These are phyloP conservation scores for bread wheat (Triticum aestivum) DNA, from an alignment of 176 grass and related monocot species.

Conservation along the genomic window DNA sequence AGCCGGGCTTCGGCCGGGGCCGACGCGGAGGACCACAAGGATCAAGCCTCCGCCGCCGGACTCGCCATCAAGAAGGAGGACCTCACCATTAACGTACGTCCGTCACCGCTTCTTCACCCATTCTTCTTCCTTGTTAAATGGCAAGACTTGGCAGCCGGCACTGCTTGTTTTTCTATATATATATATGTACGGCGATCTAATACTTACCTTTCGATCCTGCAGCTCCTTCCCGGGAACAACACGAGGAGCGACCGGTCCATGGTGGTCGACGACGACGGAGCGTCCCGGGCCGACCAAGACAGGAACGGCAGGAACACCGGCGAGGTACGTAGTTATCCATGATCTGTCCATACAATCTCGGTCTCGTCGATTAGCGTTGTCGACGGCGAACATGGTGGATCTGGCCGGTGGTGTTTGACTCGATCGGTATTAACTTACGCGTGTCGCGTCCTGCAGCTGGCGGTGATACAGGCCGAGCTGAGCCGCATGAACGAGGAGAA, in stretches of 20 bases:
- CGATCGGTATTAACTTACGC: background rate
- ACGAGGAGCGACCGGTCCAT: constrained; percentile 62
- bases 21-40: constrained; percentile 22
- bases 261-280: constrained; percentile 51
- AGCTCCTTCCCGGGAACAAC: constrained; percentile 54
- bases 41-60: background rate
- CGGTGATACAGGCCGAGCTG: constrained; percentile 65
- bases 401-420: background rate
- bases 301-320: constrained; percentile 29
- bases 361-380: background rate
- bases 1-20: background rate
- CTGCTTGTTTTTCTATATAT: background rate
- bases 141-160: background rate
- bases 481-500: constrained; percentile 88
- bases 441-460: constrained; percentile 30
- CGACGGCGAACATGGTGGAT: background rate
- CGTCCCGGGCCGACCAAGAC: background rate
- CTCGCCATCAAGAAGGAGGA: constrained; percentile 65
- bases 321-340: constrained; percentile 41
- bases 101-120: background rate
- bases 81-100: constrained; percentile 68
- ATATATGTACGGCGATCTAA: background rate
- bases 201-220: background rate
- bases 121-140: background rate
- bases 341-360: background rate